These are phyloP conservation scores for Nemania diffusa DNA, from an alignment of 2,329 filamentous ascomycete species.

Conservation along the genomic window DNA sequence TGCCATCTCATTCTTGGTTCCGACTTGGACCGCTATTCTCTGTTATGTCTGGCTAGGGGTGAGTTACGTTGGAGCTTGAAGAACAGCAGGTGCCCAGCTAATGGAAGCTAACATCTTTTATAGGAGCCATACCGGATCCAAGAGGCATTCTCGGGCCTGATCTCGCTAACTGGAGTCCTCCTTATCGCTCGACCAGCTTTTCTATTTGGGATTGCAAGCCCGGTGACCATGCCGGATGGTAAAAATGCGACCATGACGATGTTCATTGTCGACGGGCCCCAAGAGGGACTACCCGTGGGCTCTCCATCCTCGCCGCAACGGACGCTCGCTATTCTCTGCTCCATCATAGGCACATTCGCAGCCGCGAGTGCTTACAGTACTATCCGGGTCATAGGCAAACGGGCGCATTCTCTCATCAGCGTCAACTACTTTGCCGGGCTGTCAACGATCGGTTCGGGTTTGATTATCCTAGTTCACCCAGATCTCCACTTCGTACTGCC, in stretches of 20 bases:
- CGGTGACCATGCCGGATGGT: slow-evolving; percentile 7
- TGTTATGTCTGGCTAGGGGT: slow-evolving; percentile 65
- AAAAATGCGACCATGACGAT: slow-evolving; percentile 6
- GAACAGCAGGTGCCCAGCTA: background rate
- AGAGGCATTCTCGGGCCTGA: slow-evolving; percentile 74
- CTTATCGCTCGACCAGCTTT: slow-evolving; percentile 77
- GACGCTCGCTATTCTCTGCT: slow-evolving; percentile 70
- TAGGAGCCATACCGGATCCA: slow-evolving; percentile 77
- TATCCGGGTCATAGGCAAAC: slow-evolving; percentile 78
- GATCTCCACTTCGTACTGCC: slow-evolving; percentile 54
- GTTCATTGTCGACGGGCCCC: slow-evolving; percentile 32
- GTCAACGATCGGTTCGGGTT: slow-evolving; percentile 72
- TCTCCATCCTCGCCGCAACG: slow-evolving; percentile 67
- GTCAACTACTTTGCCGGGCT: slow-evolving; percentile 81
- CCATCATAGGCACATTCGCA: slow-evolving; percentile 75
- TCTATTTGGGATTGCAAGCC: slow-evolving; percentile 57
- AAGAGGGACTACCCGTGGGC: slow-evolving; percentile 40
- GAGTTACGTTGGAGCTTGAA: slow-evolving; percentile 15
- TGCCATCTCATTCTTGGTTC: slow-evolving; percentile 81
- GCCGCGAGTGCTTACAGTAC: slow-evolving; percentile 76
- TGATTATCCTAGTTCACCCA: slow-evolving; percentile 64
- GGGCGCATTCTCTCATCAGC: slow-evolving; percentile 78
- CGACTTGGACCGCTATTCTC: slow-evolving; percentile 73
- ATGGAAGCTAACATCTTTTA: slow-evolving; percentile 53
- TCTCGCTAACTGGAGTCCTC: slow-evolving; percentile 78